Base-by-base conservation (phyloP, 345 rosid genomes). In the Toxicodendron radicans region DNA sequence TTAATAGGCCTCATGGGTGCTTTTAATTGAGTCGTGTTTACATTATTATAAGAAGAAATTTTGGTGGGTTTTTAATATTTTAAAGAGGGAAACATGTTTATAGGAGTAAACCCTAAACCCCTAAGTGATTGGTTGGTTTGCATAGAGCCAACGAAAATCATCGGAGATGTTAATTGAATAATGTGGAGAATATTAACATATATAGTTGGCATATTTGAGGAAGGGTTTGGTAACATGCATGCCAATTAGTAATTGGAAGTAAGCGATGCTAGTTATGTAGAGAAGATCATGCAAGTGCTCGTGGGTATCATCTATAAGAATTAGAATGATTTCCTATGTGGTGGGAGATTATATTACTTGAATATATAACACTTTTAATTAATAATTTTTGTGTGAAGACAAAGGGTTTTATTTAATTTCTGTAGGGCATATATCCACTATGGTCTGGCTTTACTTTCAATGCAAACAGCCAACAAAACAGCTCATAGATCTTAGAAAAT, bases 401-500 rank as follows among this genome's bases (percentile, higher is more conserved):
- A 11, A 43, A 58, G 45, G 1, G 16, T 43, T 33, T 68, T 30
- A 52, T 10, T 59, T 58, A 51, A 33, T 51, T 67, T 51, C 3
- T 59, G 74, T 59, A 59, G 66, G 66, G 46, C 66, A 48, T 7
- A 45, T 45, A 49, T 59, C 74, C 74, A 71, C 74, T 30, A 30
- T 46, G 64, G 66, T 14, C 46, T 71, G 74, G 58, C 57, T 71
- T 71, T 38, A 71, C 66, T 71, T 59, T 59, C 33, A 27, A 46
- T 59, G n/a, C 74, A 64, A 41, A 64, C 67, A 13, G 16, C 49
- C 67, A 64, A 64, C 67, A 59, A 71, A 59, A 58, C 48, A 71
- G 64, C 74, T 71, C 65, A 58, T 43, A 51, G 45, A 66, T 66
- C 38, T 49, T 7, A 66, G 57, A 8, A 48, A 66, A 16, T 14